phyloP scores from a whole-genome alignment of 192 early-diverging fungal species.

The Lunasporangiospora selenospora region DNA sequence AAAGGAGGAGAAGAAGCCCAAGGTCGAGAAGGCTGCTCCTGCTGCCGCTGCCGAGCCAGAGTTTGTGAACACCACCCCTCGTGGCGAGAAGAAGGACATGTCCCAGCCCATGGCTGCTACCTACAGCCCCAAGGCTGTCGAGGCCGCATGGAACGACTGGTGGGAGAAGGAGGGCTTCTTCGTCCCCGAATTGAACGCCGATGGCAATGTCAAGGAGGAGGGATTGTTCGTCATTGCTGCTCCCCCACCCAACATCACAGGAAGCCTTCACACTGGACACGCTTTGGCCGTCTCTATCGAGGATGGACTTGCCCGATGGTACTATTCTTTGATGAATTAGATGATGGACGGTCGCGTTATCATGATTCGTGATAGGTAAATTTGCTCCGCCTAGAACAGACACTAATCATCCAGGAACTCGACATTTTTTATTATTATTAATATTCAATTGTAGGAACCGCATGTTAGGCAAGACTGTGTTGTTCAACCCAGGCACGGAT shows the following conservation, averaged over 20 bases:
- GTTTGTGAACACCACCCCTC: constrained; percentile 84
- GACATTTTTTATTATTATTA: neutral
- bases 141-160: constrained; percentile 97
- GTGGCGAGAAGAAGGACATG: constrained; percentile 87
- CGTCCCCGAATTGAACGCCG: constrained; percentile 75
- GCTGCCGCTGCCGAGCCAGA: constrained; percentile 50
- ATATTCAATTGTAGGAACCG: constrained; percentile 67
- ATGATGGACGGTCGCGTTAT: constrained; percentile 12
- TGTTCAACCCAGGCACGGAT: constrained; percentile 95
- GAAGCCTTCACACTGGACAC: constrained; percentile 95
- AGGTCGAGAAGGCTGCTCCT: constrained; percentile 37
- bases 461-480: constrained; percentile 94
- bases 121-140: constrained; percentile 92
- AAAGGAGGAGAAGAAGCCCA: constrained; percentile 42
- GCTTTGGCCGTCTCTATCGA: constrained; percentile 94
- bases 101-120: constrained; percentile 74
- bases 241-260: constrained; percentile 99
- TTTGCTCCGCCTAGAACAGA: too few species aligned
- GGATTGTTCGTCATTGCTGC: constrained; percentile 93
- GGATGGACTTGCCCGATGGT: constrained; percentile 93
- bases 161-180: constrained; percentile 96
- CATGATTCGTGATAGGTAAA: too few species aligned
- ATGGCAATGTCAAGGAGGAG: constrained; percentile 76
- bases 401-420: too few species aligned
- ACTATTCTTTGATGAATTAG: too few species aligned